phyloP scores from a whole-genome alignment of 768 basidiomycete species.

The Suillus sp. region DNA sequence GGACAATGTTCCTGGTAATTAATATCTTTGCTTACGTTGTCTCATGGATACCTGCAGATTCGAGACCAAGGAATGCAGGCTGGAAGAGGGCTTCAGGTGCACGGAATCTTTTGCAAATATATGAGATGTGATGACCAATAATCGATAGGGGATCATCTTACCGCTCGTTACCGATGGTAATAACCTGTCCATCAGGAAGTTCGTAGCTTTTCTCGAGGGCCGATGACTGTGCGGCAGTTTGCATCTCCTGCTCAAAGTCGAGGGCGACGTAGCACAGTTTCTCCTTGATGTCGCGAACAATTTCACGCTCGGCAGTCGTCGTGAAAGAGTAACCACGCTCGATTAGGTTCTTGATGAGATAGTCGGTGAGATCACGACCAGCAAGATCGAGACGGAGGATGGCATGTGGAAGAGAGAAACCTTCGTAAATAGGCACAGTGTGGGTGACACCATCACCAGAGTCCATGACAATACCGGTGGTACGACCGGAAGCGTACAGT shows the following conservation, averaged over 20 bases:
- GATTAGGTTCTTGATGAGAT: conserved; percentile 79
- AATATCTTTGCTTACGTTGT: conserved; percentile 45
- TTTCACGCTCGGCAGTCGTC: conserved; percentile 91
- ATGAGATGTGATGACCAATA: conserved; percentile 6
- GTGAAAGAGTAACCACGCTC: conserved; percentile 95
- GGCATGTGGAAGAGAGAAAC: conserved; percentile 89
- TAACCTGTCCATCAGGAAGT: conserved; percentile 90
- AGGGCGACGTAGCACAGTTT: conserved; percentile 92
- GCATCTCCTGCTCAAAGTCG: conserved; percentile 92
- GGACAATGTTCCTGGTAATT: background rate
- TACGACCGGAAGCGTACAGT: conserved; percentile 91
- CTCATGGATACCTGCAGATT: conserved; percentile 84
- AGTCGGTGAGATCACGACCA: conserved; percentile 89
- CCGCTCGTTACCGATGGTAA: conserved; percentile 79
- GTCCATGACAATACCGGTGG: conserved; percentile 93
- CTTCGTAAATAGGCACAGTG: conserved; percentile 97
- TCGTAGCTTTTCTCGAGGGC: conserved; percentile 93
- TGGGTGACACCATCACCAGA: conserved; percentile 97
- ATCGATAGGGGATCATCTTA: conserved; percentile 21
- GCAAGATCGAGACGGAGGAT: conserved; percentile 91
- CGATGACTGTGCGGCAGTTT: conserved; percentile 87
- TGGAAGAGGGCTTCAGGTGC: conserved; percentile 61
- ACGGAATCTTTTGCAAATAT: conserved; percentile 45
- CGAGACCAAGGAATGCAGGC: conserved; percentile 62
- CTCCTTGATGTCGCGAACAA: conserved; percentile 95